phyloP scores from a whole-genome alignment of 148 eudicot species.

The Diospyros lotus region DNA sequence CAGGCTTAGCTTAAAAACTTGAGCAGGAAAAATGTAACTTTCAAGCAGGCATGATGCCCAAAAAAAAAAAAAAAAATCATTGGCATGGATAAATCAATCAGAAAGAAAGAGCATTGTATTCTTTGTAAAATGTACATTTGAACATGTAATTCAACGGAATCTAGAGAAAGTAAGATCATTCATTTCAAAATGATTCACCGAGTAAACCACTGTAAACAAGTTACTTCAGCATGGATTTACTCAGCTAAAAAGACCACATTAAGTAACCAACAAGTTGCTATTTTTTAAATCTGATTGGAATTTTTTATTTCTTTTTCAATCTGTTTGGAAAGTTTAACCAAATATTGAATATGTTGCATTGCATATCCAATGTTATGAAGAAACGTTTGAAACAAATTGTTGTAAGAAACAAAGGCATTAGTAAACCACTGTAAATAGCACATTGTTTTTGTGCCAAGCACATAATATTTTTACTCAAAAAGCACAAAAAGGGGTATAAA shows the following conservation, averaged over 20 bases:
- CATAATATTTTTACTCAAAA: too few species aligned
- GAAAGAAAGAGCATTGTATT: not conserved
- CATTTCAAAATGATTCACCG: constrained; percentile 7
- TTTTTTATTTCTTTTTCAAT: not conserved
- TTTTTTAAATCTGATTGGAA: too few species aligned
- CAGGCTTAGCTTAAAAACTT: constrained; percentile 3
- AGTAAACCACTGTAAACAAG: not conserved
- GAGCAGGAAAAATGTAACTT: not conserved
- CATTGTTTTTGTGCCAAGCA: too few species aligned
- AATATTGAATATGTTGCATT: not conserved
- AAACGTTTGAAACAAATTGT: not conserved
- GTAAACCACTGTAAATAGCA: too few species aligned
- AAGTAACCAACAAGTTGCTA: too few species aligned
- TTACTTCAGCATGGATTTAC: not conserved
- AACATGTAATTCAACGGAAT: not conserved
- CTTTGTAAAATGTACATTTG: not conserved
- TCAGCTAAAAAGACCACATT: too few species aligned
- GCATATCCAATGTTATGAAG: not conserved
- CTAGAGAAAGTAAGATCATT: not conserved
- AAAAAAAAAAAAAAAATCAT: not conserved
- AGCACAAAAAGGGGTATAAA: too few species aligned
- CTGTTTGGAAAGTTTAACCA: not conserved
- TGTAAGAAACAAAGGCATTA: too few species aligned
- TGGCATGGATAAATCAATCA: not conserved
- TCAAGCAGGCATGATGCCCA: not conserved